A percentile compares a stretch with the other conserved stretches of the same genome.
Evolutionary conservation across 2,329 filamentous ascomycete genomes (phyloP).

Genomic region (Tolypocladium endophyticum): DNA sequence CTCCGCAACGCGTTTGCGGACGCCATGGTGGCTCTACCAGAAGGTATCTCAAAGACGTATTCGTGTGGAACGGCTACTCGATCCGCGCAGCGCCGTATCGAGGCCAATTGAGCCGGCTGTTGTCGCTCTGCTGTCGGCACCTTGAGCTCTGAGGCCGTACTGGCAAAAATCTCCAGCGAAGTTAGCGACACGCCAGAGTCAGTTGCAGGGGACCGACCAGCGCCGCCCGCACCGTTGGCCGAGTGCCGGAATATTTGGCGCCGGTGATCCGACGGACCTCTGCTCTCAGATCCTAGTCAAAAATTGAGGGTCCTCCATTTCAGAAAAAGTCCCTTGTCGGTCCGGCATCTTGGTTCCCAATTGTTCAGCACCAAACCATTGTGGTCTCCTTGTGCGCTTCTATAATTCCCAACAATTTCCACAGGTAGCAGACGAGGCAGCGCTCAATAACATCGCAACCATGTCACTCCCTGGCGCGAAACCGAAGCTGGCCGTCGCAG

Average conservation of each 20-base stretch:
- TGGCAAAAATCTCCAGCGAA: constrained; percentile 5
- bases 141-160: neutral
- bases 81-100: constrained; percentile 11
- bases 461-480: constrained; percentile 28
- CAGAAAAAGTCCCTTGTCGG: constrained; percentile 1
- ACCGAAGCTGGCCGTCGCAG: constrained; percentile 49
- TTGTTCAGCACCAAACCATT: neutral
- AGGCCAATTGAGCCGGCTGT: constrained; percentile 17
- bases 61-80: neutral
- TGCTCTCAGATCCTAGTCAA: constrained; percentile 12
- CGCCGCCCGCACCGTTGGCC: neutral
- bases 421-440: neutral
- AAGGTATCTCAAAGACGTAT: neutral
- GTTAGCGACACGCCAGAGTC: neutral
- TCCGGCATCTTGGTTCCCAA: constrained; percentile 1
- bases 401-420: too few relatives aligned
- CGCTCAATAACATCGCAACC: neutral
- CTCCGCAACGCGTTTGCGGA: constrained; percentile 29
- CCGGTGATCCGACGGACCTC: constrained; percentile 14
- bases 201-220: neutral
- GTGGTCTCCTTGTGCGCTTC: neutral
- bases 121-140: constrained; percentile 4
- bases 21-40: constrained; percentile 20
- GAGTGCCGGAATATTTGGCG: constrained; percentile 15
- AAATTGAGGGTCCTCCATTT: constrained; percentile 8